Evolutionary conservation across 805 yeast genomes (phyloP).

Genomic region (Hanseniaspora guilliermondii): DNA sequence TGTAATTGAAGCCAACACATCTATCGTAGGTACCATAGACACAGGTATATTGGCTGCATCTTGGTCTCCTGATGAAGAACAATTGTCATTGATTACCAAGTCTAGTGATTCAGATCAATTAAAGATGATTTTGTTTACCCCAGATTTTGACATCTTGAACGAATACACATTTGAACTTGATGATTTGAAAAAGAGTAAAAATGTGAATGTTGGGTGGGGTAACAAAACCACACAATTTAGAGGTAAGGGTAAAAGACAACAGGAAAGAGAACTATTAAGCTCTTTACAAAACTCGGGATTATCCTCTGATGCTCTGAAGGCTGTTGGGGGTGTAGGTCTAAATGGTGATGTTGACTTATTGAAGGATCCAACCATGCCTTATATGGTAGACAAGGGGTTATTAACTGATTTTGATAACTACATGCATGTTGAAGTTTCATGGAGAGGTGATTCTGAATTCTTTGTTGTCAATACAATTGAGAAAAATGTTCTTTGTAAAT

Average conservation of each 20-base stretch:
- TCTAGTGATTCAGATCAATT: conserved; percentile 17
- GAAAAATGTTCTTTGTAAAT: conserved; percentile 13
- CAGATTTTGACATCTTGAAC: conserved; percentile 65
- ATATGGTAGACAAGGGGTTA: conserved; percentile 56
- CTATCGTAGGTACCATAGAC: conserved; percentile 73
- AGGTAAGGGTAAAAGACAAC: conserved; percentile 79
- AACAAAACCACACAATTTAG: conserved; percentile 89
- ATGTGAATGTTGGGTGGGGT: conserved; percentile 98
- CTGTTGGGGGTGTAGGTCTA: conserved; percentile 32
- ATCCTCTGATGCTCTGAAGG: conserved; percentile 13
- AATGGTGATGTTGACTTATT: conserved; percentile 43
- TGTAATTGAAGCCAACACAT: conserved; percentile 34
- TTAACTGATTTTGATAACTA: conserved; percentile 41
- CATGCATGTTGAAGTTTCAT: conserved; percentile 42
- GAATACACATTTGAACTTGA: conserved; percentile 47
- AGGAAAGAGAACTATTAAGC: conserved; percentile 50
- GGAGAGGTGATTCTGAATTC: conserved; percentile 93
- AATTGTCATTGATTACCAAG: conserved; percentile 59
- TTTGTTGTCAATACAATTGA: conserved; percentile 60
- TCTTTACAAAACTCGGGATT: conserved; percentile 44
- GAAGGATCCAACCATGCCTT: conserved; percentile 82
- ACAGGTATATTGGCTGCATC: conserved; percentile 55
- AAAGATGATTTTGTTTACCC: conserved; percentile 53
- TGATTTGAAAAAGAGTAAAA: conserved; percentile 61
- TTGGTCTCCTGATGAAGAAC: conserved; percentile 91